Evolutionary conservation across 768 basidiomycete genomes (phyloP), one percentile per base, ranked within the genome.

Genomic region (Boletus sp.): DNA sequence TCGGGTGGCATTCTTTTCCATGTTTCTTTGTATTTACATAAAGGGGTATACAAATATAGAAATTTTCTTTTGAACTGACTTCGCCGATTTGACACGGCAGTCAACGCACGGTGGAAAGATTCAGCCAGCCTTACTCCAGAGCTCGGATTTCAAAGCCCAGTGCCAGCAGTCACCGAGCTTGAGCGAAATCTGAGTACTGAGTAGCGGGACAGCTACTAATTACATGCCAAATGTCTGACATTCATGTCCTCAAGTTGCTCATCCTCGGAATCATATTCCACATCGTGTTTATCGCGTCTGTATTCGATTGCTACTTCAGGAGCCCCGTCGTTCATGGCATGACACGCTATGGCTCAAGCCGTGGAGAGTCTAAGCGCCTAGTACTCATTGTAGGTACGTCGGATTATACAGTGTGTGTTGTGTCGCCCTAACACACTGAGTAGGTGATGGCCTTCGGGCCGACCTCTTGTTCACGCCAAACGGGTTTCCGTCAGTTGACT

Each of bases 251-350:
- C 63, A 61, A 73, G 52, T 73, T 89, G 15, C 77, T 92, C 15
- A 54, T 80, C n/a, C 68, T 88, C 39, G 88, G 87, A 32, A 76
- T 93, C 35, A 64, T 85, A 37, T 91, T 92, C 64, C 90, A 93
- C 64, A 67, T 88, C 49, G 75, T 84, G 6, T 90, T 83, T 69
- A 86, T 87, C 50, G 79, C 77, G 34, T 83, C 86, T 4, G 83
- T 77, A 15, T 94, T 94, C 71, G 89, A 93, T 71, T 92, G 90
- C 70, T 94, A 93, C 68, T 94, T 94, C 67, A 88, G 83, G 25
- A 88, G 84, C 60, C 87, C 90, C 0, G 88, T 90, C 8, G 88
- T 90, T 23, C 78, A 84, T 74, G 88, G 88, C 47, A 90, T 91
- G 87, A 66, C 74, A 59, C 80, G 77, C 43, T 79, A 81, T 62